These are phyloP conservation scores for Triglochin maritima DNA, from an alignment of 106 monocot species.

Conservation along the genomic window DNA sequence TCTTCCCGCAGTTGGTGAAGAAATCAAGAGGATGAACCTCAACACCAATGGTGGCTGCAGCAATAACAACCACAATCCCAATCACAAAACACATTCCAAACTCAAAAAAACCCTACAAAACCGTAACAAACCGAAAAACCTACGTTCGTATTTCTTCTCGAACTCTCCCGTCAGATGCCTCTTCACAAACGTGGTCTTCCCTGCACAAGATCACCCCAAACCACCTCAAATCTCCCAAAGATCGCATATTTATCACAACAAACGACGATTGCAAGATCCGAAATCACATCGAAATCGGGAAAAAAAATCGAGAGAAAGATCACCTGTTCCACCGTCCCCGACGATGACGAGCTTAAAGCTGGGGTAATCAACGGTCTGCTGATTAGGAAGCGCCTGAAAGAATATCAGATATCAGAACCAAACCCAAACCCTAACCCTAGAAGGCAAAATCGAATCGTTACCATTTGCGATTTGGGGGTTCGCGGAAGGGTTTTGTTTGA, in stretches of 20 bases:
- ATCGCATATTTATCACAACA: neutral
- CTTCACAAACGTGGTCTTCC: constrained; percentile 41
- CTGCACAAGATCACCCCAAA: constrained; percentile 1
- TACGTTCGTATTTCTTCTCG: constrained; percentile 36
- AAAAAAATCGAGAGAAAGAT: neutral
- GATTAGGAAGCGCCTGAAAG: constrained; percentile 28
- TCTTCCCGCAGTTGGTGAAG: constrained; percentile 27
- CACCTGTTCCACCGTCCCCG: constrained; percentile 34
- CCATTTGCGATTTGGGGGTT: neutral
- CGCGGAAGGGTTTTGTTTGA: neutral
- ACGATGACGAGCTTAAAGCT: constrained; percentile 36
- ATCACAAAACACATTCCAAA: neutral
- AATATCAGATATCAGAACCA: neutral
- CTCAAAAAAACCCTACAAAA: neutral
- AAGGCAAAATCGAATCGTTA: neutral
- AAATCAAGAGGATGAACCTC: constrained; percentile 28
- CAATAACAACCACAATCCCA: neutral
- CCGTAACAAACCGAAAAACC: neutral
- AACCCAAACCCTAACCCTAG: neutral
- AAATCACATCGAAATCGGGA: neutral
- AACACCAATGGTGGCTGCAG: constrained; percentile 18
- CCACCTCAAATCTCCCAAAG: neutral
- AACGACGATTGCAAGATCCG: neutral
- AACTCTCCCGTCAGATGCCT: constrained; percentile 39
- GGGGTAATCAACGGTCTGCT: constrained; percentile 26